Evolutionary conservation across 768 basidiomycete species (phyloP).

Genomic region (Pulveroboletus sp.): DNA sequence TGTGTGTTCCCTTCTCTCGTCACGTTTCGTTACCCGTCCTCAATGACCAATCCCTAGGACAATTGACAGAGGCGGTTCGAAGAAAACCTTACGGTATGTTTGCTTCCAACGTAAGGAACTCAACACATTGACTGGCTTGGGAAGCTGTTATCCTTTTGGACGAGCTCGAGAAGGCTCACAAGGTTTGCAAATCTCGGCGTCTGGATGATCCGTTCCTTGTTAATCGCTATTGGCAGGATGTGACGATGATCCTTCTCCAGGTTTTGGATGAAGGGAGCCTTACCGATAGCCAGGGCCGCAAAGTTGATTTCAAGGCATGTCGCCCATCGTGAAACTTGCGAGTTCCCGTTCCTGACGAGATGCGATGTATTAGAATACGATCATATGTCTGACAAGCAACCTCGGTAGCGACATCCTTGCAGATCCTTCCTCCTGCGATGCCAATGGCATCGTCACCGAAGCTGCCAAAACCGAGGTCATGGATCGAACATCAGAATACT

Average conservation of each 20-base stretch:
- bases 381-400: conserved; percentile 88
- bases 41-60: conserved; percentile 37
- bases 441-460: conserved; percentile 60
- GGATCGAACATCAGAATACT: conserved; percentile 71
- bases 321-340: background rate
- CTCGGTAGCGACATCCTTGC: conserved; percentile 81
- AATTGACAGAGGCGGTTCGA: conserved; percentile 64
- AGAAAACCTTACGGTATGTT: conserved; percentile 52
- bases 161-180: conserved; percentile 80
- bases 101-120: background rate
- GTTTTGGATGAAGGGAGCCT: conserved; percentile 88
- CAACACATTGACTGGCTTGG: background rate
- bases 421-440: conserved; percentile 57
- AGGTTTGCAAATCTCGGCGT: conserved; percentile 36
- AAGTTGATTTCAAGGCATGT: conserved; percentile 82
- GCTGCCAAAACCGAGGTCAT: conserved; percentile 68
- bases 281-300: conserved; percentile 89
- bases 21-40: background rate
- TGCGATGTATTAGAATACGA: conserved; percentile 63
- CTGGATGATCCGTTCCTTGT: background rate
- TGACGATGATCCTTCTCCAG: conserved; percentile 87
- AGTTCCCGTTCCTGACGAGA: background rate
- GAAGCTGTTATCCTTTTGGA: conserved; percentile 63
- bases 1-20: conserved; percentile 24
- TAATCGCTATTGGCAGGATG: conserved; percentile 48